Base-by-base conservation (phyloP, 352 stramenopile species). In the Achlya hypogyna region DNA sequence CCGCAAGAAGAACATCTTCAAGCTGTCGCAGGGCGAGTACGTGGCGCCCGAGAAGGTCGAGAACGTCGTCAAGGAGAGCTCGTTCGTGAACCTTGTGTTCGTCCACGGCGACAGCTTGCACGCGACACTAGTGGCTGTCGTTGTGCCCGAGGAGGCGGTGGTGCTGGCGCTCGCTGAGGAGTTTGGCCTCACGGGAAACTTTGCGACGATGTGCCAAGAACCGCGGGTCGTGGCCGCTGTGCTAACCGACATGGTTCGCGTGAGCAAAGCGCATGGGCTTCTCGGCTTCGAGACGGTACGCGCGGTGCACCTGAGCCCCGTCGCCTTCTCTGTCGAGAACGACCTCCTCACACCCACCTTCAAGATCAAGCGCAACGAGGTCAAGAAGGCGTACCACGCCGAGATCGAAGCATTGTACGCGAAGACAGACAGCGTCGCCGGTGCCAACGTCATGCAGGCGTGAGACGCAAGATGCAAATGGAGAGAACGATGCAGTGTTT, bases 31-130 rank as follows among this genome's bases (percentile, higher is more conserved):
- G 71, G 96, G 94, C 53, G 95, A 99, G 78, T 98, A 99, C 74
- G 84, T 99, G 3, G 93, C 96, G 0, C 80, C 96, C 5, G 95
- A 99, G 74, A 98, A 98, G 80, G 91, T 99, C 74, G 96, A 99
- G 71, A 96, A 92, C 70, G 84, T 95, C 12, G 97, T 97, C 73
- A 77, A 84, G 53, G 96, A 97, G 71, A 92, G 78, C 53, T 58
- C 72, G 0, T 93, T 98, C 69, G 87, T 98, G 34, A 87, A 77
- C 12, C 91, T 98, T 74, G 76, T 80, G 22, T 98, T 98, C 73
- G 92, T 98, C 0, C 86, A 98, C 75, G 96, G 96, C 8, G 90
- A 98, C 78, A 98, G 89, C 40, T 83, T 97, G 25, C 84, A 98
- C 74, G 96, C 72, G 71, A 94, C 78, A 67, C 75, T 98, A 2